Evolutionary conservation across 257 asterid species (phyloP).

Genomic region (Solanum neorickii): DNA sequence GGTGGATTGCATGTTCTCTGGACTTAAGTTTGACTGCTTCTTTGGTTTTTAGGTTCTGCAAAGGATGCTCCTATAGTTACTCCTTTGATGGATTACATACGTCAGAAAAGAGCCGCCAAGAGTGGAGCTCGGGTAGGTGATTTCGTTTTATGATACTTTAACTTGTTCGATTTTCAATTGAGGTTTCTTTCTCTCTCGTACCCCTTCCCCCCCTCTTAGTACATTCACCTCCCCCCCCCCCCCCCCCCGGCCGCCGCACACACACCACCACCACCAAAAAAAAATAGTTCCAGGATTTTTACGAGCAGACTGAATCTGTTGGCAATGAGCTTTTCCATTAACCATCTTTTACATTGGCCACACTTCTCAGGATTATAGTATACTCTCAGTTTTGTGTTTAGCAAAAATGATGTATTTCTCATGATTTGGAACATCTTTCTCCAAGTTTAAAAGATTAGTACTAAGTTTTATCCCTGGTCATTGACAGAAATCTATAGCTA

Average conservation of each 20-base stretch:
- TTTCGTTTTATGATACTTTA: not conserved
- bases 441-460: not conserved
- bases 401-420: no score
- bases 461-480: not conserved
- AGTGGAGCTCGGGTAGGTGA: conserved; percentile 74
- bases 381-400: not conserved
- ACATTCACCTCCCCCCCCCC: not conserved
- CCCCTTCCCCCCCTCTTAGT: not conserved
- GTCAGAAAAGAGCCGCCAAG: conserved; percentile 94
- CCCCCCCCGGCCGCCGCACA: no score
- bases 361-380: not conserved
- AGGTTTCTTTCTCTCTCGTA: not conserved
- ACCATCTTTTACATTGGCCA: not conserved
- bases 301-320: not conserved
- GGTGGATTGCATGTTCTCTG: not conserved
- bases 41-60: conserved; percentile 47
- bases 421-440: no score
- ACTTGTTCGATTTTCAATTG: conserved; percentile 1
- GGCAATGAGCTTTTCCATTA: not conserved
- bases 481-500: conserved; percentile 47
- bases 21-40: conserved; percentile 9
- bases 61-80: conserved; percentile 80
- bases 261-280: no score
- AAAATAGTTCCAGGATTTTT: not conserved
- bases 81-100: conserved; percentile 88